Evolutionary conservation across 1,139 yeast genomes (phyloP), one percentile per base, ranked within the genome.

Genomic region (Geotrichum carabidarum): DNA sequence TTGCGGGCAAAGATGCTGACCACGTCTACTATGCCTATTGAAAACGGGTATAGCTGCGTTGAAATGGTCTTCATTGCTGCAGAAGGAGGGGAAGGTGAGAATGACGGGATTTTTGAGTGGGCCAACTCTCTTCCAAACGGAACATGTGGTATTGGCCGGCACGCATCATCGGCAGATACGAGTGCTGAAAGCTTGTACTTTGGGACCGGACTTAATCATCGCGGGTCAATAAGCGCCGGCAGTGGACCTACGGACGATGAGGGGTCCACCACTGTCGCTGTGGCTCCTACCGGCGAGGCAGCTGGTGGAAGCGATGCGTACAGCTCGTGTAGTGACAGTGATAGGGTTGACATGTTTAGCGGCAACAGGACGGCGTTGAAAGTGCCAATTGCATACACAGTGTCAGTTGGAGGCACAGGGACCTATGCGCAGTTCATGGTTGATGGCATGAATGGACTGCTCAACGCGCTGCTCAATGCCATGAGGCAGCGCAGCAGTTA

Each of bases 401-500:
- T 88, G 37, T 86, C 89, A 0, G 80, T 86, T 57, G 84, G 82
- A 15, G 69, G 69, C 44, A 68, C 76, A 12, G 74, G 78, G 56
- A 83, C 86, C 1, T 77, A 77, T 55, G 96, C 96, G 1, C 78
- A 75, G 43, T 85, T 80, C 63, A 82, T 83, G 54, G 82, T 87
- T 14, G 79, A 81, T 57, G 96, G 96, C 59, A 79, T 86, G 62
- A 89, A 88, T 65, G 93, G 88, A 59, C 73, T 90, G 52, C 77
- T 89, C 63, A 67, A 61, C 22, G 61, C 62, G 7, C 46, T 64
- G 15, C 44, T 59, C n/a, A 50, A 57, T 9, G 63, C 59, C 15
- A 49, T 53, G 49, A 22, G 53, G 15, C 48, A 44, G 30, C 32
- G 12, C 8, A 44, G 48, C 40, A 44, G 48, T 17, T 44, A 44